Base-by-base conservation (phyloP, 192 early-diverging fungal species). In the Neocallimastix lanati region DNA sequence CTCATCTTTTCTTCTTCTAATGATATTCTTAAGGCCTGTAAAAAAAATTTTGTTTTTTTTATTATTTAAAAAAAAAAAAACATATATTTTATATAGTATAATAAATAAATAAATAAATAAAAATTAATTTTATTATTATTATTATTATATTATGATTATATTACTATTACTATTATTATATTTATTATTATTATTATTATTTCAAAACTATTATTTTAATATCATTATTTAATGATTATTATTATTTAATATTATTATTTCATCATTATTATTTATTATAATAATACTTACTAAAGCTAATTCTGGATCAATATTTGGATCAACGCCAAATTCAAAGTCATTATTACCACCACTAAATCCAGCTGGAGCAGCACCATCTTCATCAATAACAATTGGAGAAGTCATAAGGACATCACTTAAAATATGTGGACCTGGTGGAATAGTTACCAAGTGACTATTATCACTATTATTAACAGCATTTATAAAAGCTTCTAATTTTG, bases 1-100 rank as follows among this genome's bases (percentile, higher is more conserved):
- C 97, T 90, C 35, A 95, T 96, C 76, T 92, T 91, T 81, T 98
- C 97, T 84, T 99, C 97, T 82, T 96, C 95, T 87, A 98, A 84
- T 28, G 96, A 98, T 86, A 99, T 98, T 80, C 95, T 91, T 78
- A 99, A 83, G 2, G 96, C 96, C 88, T 92, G n/a, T n/a, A n/a
- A n/a, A n/a, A n/a, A n/a, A n/a, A n/a, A n/a, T n/a, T n/a, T n/a
- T n/a, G n/a, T n/a, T n/a, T n/a, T n/a, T n/a, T n/a, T n/a, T n/a
- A n/a, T n/a, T n/a, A n/a, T n/a, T n/a, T n/a, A n/a, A n/a, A n/a
- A n/a, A n/a, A n/a, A n/a, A n/a, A n/a, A n/a, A n/a, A n/a, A n/a
- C n/a, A n/a, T n/a, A n/a, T n/a, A n/a, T n/a, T n/a, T n/a, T n/a
- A n/a, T n/a, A n/a, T n/a, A n/a, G n/a, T n/a, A n/a, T n/a, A n/a